Base-by-base conservation (phyloP, 257 asterid genomes). In the Capsicum pubescens region DNA sequence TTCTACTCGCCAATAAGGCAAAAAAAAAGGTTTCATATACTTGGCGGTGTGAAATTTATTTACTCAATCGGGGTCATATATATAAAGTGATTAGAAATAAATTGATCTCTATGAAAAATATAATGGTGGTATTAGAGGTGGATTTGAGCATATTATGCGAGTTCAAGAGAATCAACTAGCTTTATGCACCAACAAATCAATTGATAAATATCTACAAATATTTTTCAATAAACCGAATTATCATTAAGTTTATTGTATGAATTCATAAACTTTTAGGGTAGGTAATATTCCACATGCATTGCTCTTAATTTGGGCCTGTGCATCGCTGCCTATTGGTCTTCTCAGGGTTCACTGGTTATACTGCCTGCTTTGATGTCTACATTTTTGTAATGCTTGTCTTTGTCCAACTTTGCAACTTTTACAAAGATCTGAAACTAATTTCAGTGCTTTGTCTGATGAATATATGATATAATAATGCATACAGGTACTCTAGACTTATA, bases 351-450 rank as follows among this genome's bases (percentile, higher is more conserved):
- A 35, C 52, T 67, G 76, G 55, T 36, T 36, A 7, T 68, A 54
- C 50, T 64, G 80, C 71, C 86, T 67, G 4, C 67, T 17, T 35
- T 52, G 52, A 14, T 57, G 63, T 14, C 12, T 39, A 6, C 50
- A 55, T 26, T 57, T 44, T 68, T 58, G 52, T 80, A 57, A 21
- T 80, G 84, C 81, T 84, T 14, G 84, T 80, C 84, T 16, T 44
- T 61, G 8, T 84, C 84, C 69, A 54, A 55, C 16, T 66, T 61
- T 54, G 39, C 36, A 56, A 84, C 48, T 35, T 59, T 64, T 13
- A 54, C 70, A 55, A 78, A 55, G 36, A 78, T 67, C 71, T 5
- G 12, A 13, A 36, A 7, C 12, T 64, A 32, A 63, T 21, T 35
- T 35, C 7, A 16, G 50, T 14, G 2, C 1, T 66, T 32, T 32